Evolutionary conservation across 305 asterid species (phyloP).

Genomic region (Rubia occidens): DNA sequence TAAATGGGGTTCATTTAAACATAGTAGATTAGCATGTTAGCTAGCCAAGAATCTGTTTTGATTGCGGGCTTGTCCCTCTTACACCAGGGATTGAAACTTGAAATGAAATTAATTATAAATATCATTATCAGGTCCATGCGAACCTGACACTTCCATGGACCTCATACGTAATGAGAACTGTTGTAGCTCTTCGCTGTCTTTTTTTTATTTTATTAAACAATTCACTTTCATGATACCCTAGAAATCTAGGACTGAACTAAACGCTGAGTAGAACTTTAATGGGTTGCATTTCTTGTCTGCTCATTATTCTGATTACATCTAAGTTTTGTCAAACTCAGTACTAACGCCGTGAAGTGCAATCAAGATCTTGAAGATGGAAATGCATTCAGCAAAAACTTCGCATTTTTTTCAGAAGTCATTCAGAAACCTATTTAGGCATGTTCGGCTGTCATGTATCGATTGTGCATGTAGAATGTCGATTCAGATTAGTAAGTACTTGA

Average conservation of each 20-base stretch:
- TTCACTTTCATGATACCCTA: neutral
- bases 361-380: slow-evolving; percentile 3
- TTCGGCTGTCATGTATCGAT: neutral
- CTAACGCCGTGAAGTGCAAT: no score
- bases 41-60: neutral
- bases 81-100: neutral
- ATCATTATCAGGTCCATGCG: neutral
- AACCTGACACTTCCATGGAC: neutral
- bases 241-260: neutral
- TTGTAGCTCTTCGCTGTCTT: neutral
- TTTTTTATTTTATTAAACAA: neutral
- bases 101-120: neutral
- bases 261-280: neutral
- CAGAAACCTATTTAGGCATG: neutral
- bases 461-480: neutral
- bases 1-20: neutral
- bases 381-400: neutral
- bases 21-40: neutral
- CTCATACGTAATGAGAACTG: neutral
- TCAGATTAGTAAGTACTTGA: neutral
- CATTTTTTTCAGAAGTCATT: neutral
- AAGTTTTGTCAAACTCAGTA: neutral
- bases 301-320: neutral
- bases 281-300: neutral
- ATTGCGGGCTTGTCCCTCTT: neutral